Conservation (phyloP, 768 basidiomycete species). For the Hortiboletus flavorubellus region DNA sequence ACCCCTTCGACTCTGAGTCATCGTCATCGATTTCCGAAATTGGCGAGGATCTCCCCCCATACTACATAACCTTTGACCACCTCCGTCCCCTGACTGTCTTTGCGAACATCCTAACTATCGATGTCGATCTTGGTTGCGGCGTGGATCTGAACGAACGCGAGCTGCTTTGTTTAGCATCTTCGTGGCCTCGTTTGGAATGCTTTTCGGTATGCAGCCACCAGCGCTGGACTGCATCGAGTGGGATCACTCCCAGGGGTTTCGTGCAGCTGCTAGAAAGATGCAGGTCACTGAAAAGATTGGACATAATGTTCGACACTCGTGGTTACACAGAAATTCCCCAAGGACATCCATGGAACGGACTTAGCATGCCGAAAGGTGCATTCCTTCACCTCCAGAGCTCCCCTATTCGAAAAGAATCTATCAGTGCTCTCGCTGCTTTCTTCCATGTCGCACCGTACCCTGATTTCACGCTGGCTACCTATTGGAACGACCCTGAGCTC, state of each 20-base stretch:
- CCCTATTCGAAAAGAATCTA: not conserved
- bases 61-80: not conserved
- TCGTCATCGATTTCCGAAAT: not conserved
- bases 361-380: not conserved
- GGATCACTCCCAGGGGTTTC: constrained; percentile 12
- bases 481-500: not conserved
- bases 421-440: constrained; percentile 10
- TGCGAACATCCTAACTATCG: constrained; percentile 1
- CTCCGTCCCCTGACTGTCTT: constrained; percentile 6
- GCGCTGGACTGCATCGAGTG: constrained; percentile 4
- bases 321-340: constrained; percentile 8
- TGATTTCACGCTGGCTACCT: not conserved
- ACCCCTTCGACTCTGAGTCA: not conserved
- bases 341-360: constrained; percentile 11
- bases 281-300: constrained; percentile 6
- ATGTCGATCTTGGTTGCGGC: not conserved
- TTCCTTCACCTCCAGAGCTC: constrained; percentile 1
- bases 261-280: constrained; percentile 11
- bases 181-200: constrained; percentile 5
- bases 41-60: not conserved
- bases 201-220: not conserved
- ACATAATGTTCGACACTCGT: constrained; percentile 1
- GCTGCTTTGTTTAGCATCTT: constrained; percentile 12
- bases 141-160: constrained; percentile 6
- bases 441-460: constrained; percentile 10